Evolutionary conservation across 1,139 yeast genomes (phyloP).

Genomic region (Spathaspora sp.): DNA sequence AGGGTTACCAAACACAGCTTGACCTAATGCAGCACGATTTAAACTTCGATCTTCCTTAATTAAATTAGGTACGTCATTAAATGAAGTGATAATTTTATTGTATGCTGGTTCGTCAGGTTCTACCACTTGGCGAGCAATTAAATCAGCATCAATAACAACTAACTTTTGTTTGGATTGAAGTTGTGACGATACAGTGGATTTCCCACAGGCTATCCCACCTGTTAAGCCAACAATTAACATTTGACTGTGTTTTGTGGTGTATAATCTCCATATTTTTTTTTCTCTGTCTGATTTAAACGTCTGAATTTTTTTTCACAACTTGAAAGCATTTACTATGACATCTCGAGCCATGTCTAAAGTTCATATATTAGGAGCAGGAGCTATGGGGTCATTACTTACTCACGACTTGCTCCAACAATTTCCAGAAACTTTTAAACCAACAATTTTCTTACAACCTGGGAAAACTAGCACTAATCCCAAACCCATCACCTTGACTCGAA

Average conservation of each 20-base stretch:
- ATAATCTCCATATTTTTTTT: not conserved
- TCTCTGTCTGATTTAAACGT: not conserved
- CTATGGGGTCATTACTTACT: conserved; percentile 41
- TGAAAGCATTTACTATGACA: too few relatives aligned
- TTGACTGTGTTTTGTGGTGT: not conserved
- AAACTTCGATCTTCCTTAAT: conserved; percentile 50
- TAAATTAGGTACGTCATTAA: conserved; percentile 57
- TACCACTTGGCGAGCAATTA: conserved; percentile 82
- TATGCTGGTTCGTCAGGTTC: conserved; percentile 78
- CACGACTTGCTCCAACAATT: conserved; percentile 38
- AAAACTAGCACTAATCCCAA: not conserved
- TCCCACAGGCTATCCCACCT: conserved; percentile 96
- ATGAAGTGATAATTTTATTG: conserved; percentile 58
- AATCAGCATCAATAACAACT: conserved; percentile 83
- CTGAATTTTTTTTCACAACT: not conserved
- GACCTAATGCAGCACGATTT: conserved; percentile 75
- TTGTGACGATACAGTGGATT: conserved; percentile 78
- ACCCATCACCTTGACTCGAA: not conserved
- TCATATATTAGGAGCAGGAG: conserved; percentile 45
- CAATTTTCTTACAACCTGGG: conserved; percentile 25
- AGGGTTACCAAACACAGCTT: conserved; percentile 69
- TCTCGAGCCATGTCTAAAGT: not conserved
- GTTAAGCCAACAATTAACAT: conserved; percentile 93
- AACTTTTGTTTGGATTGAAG: conserved; percentile 52
- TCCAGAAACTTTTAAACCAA: conserved; percentile 21